phyloP scores from a whole-genome alignment of 306 rosid genomes.

The Senna siamea region DNA sequence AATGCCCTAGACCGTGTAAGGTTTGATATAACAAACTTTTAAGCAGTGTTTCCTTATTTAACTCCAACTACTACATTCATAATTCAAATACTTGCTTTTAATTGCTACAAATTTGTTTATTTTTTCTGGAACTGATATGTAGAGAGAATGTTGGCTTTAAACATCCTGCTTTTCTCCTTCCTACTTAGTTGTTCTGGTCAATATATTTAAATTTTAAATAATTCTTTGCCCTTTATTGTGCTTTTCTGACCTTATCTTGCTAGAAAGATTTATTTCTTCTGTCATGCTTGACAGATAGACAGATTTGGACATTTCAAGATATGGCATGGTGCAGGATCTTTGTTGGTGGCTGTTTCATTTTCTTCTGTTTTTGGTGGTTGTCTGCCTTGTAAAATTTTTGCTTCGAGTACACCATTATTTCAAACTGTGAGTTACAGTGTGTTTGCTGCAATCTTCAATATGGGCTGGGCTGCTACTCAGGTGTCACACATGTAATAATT shows the following conservation, averaged over 20 bases:
- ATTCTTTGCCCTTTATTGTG: constrained; percentile 21
- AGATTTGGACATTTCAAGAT: constrained; percentile 92
- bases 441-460: constrained; percentile 90
- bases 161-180: constrained; percentile 18
- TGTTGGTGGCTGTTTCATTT: constrained; percentile 93
- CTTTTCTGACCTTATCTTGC: constrained; percentile 33
- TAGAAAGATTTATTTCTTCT: constrained; percentile 31
- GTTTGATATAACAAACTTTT: constrained; percentile 3
- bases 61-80: not conserved
- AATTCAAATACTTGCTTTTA: not conserved
- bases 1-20: not conserved
- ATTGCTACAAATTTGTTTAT: too few species aligned
- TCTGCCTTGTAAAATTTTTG: constrained; percentile 70
- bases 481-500: constrained; percentile 91
- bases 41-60: not conserved
- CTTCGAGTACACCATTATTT: constrained; percentile 55
- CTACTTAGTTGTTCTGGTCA: constrained; percentile 10
- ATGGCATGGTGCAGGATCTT: constrained; percentile 98
- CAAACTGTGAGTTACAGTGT: constrained; percentile 82
- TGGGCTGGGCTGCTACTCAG: constrained; percentile 99
- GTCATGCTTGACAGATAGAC: constrained; percentile 75
- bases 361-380: constrained; percentile 97
- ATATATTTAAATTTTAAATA: not conserved
- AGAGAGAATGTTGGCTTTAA: not conserved
- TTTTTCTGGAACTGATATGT: constrained; percentile 3